Conservation (phyloP, 140 eudicot genomes). For the Oenanthe javanica region DNA sequence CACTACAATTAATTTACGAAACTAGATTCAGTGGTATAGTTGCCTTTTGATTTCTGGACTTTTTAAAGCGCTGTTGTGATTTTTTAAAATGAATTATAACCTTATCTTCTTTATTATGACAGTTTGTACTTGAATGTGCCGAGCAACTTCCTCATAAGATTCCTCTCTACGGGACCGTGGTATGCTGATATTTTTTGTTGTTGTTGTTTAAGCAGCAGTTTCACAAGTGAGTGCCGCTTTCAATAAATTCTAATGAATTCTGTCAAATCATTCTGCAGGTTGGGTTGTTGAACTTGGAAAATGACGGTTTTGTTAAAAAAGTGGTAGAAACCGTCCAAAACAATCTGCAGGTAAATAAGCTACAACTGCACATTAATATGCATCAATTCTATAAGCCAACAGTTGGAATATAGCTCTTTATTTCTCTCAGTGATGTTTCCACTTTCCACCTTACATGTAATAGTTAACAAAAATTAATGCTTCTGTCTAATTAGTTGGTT, state of each 20-base stretch:
- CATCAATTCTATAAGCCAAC: neutral
- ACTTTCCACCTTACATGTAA: neutral
- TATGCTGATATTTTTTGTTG: constrained; percentile 22
- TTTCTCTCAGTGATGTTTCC: neutral
- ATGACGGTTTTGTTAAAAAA: constrained; percentile 67
- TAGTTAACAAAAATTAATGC: neutral
- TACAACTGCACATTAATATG: neutral
- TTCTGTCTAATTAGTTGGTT: neutral
- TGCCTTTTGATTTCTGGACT: neutral
- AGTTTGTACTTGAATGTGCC: constrained; percentile 88
- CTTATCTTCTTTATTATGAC: constrained; percentile 16
- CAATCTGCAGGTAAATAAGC: constrained; percentile 63
- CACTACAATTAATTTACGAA: neutral
- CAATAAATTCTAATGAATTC: neutral
- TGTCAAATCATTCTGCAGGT: constrained; percentile 32
- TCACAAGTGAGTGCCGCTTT: neutral
- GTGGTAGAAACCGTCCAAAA: constrained; percentile 56
- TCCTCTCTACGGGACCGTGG: constrained; percentile 91
- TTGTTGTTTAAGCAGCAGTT: neutral
- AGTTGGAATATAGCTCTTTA: neutral
- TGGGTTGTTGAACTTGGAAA: constrained; percentile 86
- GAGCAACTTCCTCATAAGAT: constrained; percentile 98
- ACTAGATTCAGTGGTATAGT: neutral
- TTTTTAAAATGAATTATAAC: neutral
- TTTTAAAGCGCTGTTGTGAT: neutral